These are phyloP conservation scores for Capsella rubella DNA, from an alignment of 441 rosid genomes.

Conservation along the genomic window DNA sequence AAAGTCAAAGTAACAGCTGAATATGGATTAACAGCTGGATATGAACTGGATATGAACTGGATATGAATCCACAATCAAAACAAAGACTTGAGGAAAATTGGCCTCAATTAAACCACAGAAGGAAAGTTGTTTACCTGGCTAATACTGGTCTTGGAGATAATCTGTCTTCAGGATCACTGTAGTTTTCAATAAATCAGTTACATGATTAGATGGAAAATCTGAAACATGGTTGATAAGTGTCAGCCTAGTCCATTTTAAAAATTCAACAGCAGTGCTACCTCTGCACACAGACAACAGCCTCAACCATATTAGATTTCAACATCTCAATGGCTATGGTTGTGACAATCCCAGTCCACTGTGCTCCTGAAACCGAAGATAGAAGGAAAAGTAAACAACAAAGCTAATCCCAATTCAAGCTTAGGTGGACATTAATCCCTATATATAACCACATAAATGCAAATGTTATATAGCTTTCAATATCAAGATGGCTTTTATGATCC, in stretches of 20 bases:
- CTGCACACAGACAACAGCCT: conserved; percentile 95
- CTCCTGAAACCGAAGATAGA: conserved; percentile 59
- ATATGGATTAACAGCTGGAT: conserved; percentile 6
- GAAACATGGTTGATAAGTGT: conserved; percentile 2
- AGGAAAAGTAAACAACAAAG: conserved; percentile 35
- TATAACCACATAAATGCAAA: background rate
- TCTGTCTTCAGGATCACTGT: conserved; percentile 93
- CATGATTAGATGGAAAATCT: conserved; percentile 11
- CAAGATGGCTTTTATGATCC: conserved; percentile 7
- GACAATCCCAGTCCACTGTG: conserved; percentile 97
- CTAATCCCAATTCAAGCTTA: conserved; percentile 15
- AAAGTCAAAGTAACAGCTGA: conserved; percentile 15
- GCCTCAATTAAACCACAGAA: conserved; percentile 20
- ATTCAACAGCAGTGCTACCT: conserved; percentile 54
- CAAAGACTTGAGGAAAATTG: conserved; percentile 11
- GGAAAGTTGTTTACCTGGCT: conserved; percentile 67
- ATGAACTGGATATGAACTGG: conserved; percentile 7
- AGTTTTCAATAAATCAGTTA: conserved; percentile 18
- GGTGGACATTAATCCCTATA: background rate
- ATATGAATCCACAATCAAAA: conserved; percentile 5
- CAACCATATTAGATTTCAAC: conserved; percentile 87
- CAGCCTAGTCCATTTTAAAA: conserved; percentile 5
- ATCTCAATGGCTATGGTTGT: conserved; percentile 93
- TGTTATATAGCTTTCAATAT: conserved; percentile 13
- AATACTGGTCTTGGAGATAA: conserved; percentile 87